Base-by-base conservation (phyloP, 495 filamentous ascomycete genomes). In the Neurospora pannonica region DNA sequence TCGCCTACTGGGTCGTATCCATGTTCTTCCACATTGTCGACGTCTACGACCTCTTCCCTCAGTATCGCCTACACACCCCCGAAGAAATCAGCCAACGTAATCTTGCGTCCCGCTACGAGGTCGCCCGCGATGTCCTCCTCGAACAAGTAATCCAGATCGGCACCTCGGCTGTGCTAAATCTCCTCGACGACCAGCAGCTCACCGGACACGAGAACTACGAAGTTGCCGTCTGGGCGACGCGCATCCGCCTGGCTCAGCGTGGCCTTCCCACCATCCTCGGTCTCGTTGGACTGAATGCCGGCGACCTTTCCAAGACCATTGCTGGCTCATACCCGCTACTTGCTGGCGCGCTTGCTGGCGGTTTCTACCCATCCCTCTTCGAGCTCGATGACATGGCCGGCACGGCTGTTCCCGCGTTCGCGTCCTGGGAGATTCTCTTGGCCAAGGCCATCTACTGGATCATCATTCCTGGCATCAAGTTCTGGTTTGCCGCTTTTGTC, bases 61-160 rank as follows among this genome's bases (percentile, higher is more conserved):
- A 94, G 76, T 97, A 97, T 84, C 91, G 95, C 71, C 85, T 98
- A 60, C 95, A 97, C 86, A 97, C 95, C 0, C 94, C 95, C 37
- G 93, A 92, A 71, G 95, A 97, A 78, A 88, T 97, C 72, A 80
- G 90, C 21, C 92, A 93, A 82, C 87, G 95, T 74, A 98, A 98
- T 83, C 93, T 92, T 77, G 95, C 93, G 69, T 88, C 91, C 71
- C 88, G 92, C 71, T 91, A 86, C 82, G 91, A 97, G 75, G 94
- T 97, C 4, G 88, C 94, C 28, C 90, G 91, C 78, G 94, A 97
- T 86, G 94, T 97, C 75, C 83, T 97, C 46, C 78, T 97, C 39
- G 94, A 98, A 80, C 95, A 98, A 77, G 77, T 93, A n/a, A 90
- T 97, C 38, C 95, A 97, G 82, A 92, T 92, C 2, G 81, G 87